Percentiles rank a stretch among this genome's conserved stretches.
Evolutionary conservation across 2,329 filamentous ascomycete genomes (phyloP).

Genomic region (Aspergillus sp.): DNA sequence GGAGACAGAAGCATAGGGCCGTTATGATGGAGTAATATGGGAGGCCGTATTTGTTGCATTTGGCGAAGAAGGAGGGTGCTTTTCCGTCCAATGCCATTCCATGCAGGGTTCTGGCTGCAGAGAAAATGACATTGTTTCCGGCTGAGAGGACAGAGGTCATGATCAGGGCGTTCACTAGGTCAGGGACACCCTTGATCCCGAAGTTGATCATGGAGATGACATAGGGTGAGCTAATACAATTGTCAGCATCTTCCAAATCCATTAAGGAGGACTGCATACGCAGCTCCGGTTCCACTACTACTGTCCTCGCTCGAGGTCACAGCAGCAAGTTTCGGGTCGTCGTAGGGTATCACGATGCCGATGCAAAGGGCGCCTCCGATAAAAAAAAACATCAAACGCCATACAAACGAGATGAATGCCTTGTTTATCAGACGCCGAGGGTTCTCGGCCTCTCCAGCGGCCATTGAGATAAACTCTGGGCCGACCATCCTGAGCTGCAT

Average conservation of each 20-base stretch:
- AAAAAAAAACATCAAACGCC: conserved; percentile 4
- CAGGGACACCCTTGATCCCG: background rate
- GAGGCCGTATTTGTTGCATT: background rate
- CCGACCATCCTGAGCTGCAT: conserved; percentile 51
- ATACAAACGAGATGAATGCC: background rate
- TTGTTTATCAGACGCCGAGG: background rate
- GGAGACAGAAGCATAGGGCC: background rate
- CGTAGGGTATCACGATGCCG: background rate
- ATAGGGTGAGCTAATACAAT: background rate
- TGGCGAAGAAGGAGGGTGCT: background rate
- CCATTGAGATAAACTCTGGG: conserved; percentile 49
- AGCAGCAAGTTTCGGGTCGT: background rate
- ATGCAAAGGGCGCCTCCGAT: background rate
- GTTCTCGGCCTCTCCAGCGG: conserved; percentile 1
- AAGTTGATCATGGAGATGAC: background rate
- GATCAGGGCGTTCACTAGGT: conserved; percentile 2
- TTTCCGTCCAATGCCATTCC: background rate
- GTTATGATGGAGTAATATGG: background rate
- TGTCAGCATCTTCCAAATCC: no score
- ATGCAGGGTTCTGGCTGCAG: background rate
- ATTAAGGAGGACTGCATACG: no score
- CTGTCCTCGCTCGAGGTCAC: background rate
- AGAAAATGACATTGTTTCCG: background rate
- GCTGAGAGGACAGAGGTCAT: background rate
- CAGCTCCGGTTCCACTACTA: background rate